Evolutionary conservation across 768 basidiomycete genomes (phyloP).

Genomic region (Artomyces pyxidatus): DNA sequence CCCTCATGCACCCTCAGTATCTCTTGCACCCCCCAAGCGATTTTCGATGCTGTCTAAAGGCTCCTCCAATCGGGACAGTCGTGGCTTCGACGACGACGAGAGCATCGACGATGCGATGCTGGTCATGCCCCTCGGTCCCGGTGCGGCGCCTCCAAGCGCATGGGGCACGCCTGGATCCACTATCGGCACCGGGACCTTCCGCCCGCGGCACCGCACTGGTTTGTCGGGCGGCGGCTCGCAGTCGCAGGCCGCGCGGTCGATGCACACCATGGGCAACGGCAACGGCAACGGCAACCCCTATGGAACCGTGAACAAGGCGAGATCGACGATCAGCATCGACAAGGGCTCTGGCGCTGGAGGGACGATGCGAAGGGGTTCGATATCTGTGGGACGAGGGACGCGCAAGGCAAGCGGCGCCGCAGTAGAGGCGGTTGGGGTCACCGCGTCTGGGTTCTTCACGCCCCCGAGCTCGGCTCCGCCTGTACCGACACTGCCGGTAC

Average conservation of each 20-base stretch:
- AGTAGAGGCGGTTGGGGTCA: slow-evolving; percentile 69
- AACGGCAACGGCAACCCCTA: slow-evolving; percentile 20
- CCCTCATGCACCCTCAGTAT: slow-evolving; percentile 5
- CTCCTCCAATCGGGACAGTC: slow-evolving; percentile 22
- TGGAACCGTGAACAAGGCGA: slow-evolving; percentile 34
- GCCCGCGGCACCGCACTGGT: slow-evolving; percentile 36
- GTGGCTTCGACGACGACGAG: slow-evolving; percentile 49
- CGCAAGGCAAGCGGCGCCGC: slow-evolving; percentile 60
- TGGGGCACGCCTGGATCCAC: slow-evolving; percentile 21
- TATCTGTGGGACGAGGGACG: slow-evolving; percentile 56
- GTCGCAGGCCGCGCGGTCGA: slow-evolving; percentile 23
- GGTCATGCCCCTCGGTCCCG: slow-evolving; percentile 60
- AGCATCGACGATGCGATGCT: slow-evolving; percentile 71
- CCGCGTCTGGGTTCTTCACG: slow-evolving; percentile 71
- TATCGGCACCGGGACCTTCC: slow-evolving; percentile 23
- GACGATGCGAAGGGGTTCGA: slow-evolving; percentile 42
- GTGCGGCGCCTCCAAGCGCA: slow-evolving; percentile 28
- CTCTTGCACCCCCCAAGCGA: slow-evolving; percentile 6
- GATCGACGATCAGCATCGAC: slow-evolving; percentile 65
- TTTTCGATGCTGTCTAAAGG: slow-evolving; percentile 12
- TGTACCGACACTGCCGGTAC: neutral
- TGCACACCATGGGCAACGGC: slow-evolving; percentile 26
- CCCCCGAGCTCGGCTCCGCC: slow-evolving; percentile 31
- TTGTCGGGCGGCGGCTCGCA: slow-evolving; percentile 17
- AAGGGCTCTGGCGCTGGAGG: slow-evolving; percentile 23